A percentile compares a stretch with the other conserved stretches of the same genome.
phyloP scores from a whole-genome alignment of 352 stramenopile genomes.

The Pythium coloratum region DNA sequence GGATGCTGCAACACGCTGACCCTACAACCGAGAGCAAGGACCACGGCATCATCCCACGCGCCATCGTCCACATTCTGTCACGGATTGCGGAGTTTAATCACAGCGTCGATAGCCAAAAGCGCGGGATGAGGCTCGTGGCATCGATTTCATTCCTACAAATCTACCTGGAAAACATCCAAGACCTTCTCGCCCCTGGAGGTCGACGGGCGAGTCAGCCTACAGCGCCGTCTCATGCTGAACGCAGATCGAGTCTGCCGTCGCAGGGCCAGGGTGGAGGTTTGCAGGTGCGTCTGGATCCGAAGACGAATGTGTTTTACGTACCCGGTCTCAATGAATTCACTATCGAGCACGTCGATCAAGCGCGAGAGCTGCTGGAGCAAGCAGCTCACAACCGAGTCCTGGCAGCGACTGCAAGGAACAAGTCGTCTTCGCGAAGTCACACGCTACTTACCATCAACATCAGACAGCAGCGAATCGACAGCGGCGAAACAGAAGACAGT shows the following conservation, averaged over 20 bases:
- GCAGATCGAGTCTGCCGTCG: not conserved
- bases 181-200: conserved; percentile 23
- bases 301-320: conserved; percentile 60
- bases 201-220: not conserved
- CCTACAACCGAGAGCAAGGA: conserved; percentile 32
- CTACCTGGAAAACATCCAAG: conserved; percentile 75
- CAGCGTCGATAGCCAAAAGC: conserved; percentile 2
- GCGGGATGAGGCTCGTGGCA: conserved; percentile 18
- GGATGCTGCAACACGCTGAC: conserved; percentile 45
- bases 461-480: conserved; percentile 1
- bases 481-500: conserved; percentile 13
- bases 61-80: conserved; percentile 48
- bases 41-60: conserved; percentile 64
- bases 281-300: conserved; percentile 41
- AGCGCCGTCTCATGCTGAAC: not conserved
- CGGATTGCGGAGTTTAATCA: conserved; percentile 30
- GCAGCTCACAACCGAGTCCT: conserved; percentile 55
- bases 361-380: conserved; percentile 42
- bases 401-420: conserved; percentile 57
- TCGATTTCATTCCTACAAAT: conserved; percentile 73
- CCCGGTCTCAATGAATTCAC: conserved; percentile 54
- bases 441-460: conserved; percentile 63
- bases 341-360: conserved; percentile 47
- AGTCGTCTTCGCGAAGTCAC: conserved; percentile 71
- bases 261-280: conserved; percentile 28